These are phyloP conservation scores for Yarrowia porcina DNA, from an alignment of 805 yeast species.

Conservation along the genomic window DNA sequence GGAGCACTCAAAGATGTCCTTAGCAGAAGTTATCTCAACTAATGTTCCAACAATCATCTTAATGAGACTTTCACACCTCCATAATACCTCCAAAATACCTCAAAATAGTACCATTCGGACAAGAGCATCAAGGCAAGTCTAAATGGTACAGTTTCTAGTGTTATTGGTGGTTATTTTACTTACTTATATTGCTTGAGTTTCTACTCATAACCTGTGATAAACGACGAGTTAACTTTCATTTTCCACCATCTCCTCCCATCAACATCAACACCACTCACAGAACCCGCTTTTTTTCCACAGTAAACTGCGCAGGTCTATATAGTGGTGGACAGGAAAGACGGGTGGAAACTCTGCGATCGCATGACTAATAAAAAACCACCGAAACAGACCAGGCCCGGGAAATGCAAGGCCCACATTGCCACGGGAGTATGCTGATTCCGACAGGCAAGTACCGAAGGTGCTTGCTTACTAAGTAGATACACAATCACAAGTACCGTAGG, in stretches of 20 bases:
- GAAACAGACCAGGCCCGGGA: slow-evolving; percentile 25
- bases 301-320: slow-evolving; percentile 3
- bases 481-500: too few species aligned
- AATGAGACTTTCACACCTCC: too few species aligned
- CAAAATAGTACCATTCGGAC: too few species aligned
- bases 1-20: too few species aligned
- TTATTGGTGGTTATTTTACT: too few species aligned
- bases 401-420: slow-evolving; percentile 6
- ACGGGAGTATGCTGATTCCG: slow-evolving; percentile 24
- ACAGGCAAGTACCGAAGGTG: background rate
- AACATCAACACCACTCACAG: slow-evolving; percentile 11
- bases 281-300: background rate
- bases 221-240: background rate
- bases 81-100: background rate
- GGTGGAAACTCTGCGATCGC: background rate
- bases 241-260: too few species aligned
- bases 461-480: background rate
- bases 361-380: background rate
- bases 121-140: too few species aligned
- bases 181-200: too few species aligned
- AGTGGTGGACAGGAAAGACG: background rate
- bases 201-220: background rate
- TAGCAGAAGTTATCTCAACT: too few species aligned
- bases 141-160: too few species aligned
- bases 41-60: too few species aligned